phyloP scores from a whole-genome alignment of 129 eudicot species.

The Flaveria trinervia region DNA sequence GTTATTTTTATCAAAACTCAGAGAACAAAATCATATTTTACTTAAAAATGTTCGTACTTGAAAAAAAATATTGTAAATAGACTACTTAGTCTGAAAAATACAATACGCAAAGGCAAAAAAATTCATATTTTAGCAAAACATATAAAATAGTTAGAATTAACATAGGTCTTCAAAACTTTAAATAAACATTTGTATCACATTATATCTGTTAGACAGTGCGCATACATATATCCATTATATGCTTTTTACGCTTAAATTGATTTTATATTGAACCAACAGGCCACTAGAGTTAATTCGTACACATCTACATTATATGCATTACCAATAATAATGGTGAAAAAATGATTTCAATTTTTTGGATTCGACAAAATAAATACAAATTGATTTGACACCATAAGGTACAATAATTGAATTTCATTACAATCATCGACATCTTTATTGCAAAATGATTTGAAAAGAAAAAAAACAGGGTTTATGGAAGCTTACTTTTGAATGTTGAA shows the following conservation, averaged over 20 bases:
- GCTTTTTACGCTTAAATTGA: no score
- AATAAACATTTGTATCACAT: no score
- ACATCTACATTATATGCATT: not conserved
- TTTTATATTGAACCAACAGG: no score
- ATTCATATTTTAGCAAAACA: not conserved
- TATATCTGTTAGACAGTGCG: no score
- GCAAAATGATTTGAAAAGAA: not conserved
- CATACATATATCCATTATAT: no score
- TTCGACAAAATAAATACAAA: not conserved
- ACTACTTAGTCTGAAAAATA: not conserved
- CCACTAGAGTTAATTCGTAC: not conserved
- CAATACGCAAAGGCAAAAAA: not conserved
- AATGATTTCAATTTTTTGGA: not conserved
- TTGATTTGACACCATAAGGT: conserved; percentile 10
- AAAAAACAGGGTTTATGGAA: not conserved
- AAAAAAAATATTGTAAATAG: not conserved
- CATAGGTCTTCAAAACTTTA: no score
- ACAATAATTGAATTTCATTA: not conserved
- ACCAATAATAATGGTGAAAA: not conserved
- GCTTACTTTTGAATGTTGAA: conserved; percentile 46
- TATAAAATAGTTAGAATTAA: no score
- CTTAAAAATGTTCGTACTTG: not conserved
- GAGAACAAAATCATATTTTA: no score
- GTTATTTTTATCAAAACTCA: no score
- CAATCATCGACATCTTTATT: not conserved